Evolutionary conservation across 768 basidiomycete species (phyloP).

Genomic region (Saitozyma sp.): DNA sequence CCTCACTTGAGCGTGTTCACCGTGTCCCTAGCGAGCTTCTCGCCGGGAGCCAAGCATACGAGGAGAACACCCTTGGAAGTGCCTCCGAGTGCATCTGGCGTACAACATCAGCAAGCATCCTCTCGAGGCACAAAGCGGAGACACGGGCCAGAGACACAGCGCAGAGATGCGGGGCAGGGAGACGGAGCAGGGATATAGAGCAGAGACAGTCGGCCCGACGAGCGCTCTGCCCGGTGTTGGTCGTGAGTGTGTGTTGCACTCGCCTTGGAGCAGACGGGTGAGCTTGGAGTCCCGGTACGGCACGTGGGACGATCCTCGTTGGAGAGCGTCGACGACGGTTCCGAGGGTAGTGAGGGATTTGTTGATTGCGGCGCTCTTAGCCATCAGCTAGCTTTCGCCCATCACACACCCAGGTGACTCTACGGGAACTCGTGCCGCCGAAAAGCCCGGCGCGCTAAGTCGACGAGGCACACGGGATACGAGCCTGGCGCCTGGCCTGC

Average conservation of each 20-base stretch:
- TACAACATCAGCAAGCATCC: neutral
- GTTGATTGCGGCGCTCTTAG: constrained; percentile 75
- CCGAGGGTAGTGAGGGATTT: constrained; percentile 82
- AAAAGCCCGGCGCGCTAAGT: neutral
- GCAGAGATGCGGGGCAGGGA: too few species aligned
- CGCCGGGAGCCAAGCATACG: constrained; percentile 81
- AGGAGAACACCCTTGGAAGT: constrained; percentile 75
- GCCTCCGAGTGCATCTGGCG: constrained; percentile 74
- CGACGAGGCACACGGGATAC: neutral
- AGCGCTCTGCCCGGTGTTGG: too few species aligned
- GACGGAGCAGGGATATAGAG: too few species aligned
- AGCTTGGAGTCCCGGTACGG: constrained; percentile 89
- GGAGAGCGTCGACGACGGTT: constrained; percentile 83
- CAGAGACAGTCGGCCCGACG: too few species aligned
- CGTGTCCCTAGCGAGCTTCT: constrained; percentile 79
- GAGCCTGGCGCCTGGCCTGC: neutral
- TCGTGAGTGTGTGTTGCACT: constrained; percentile 1
- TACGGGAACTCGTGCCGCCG: too few species aligned
- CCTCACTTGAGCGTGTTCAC: constrained; percentile 84
- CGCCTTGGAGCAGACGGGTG: constrained; percentile 75
- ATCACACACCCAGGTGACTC: too few species aligned
- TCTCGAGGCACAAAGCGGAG: too few species aligned
- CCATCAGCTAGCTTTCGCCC: neutral
- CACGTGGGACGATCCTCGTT: constrained; percentile 59
- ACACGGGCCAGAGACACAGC: too few species aligned